phyloP scores from a whole-genome alignment of 2,329 filamentous ascomycete genomes.

The Madurella fahalii region DNA sequence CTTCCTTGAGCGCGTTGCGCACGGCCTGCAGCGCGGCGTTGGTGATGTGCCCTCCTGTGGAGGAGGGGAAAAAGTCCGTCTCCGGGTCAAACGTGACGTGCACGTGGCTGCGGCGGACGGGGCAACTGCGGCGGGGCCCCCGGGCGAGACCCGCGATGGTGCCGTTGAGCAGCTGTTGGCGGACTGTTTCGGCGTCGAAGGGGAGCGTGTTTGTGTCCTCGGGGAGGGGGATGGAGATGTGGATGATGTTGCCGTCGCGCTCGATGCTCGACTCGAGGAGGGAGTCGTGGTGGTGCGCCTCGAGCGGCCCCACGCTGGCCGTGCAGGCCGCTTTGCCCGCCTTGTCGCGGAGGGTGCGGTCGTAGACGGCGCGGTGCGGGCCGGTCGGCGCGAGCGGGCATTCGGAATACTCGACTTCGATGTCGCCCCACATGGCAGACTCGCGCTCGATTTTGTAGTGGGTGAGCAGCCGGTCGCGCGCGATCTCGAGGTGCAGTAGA shows the following conservation, averaged over 20 bases:
- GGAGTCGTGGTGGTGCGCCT: constrained; percentile 35
- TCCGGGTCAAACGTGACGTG: constrained; percentile 63
- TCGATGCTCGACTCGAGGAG: constrained; percentile 43
- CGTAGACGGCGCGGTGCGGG: constrained; percentile 61
- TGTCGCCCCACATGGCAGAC: constrained; percentile 64
- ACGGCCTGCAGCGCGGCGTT: constrained; percentile 60
- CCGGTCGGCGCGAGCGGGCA: constrained; percentile 58
- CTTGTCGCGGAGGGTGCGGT: constrained; percentile 76
- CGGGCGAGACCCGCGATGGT: constrained; percentile 78
- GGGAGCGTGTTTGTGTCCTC: constrained; percentile 43
- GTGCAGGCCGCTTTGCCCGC: constrained; percentile 72
- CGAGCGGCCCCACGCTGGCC: constrained; percentile 61
- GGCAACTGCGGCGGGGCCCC: constrained; percentile 75
- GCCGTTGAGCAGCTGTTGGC: constrained; percentile 68
- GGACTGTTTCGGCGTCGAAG: constrained; percentile 48
- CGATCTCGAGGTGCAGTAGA: constrained; percentile 90
- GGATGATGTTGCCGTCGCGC: constrained; percentile 67
- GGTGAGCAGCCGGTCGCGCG: constrained; percentile 78
- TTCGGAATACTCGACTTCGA: constrained; percentile 95
- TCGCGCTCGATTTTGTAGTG: constrained; percentile 82
- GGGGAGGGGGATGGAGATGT: constrained; percentile 51
- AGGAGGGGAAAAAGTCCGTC: constrained; percentile 65
- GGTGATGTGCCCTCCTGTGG: constrained; percentile 65
- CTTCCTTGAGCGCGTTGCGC: constrained; percentile 62
- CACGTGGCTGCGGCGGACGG: constrained; percentile 72